phyloP scores from a whole-genome alignment of 2,329 filamentous ascomycete genomes.

The Clonostachys byssicola region DNA sequence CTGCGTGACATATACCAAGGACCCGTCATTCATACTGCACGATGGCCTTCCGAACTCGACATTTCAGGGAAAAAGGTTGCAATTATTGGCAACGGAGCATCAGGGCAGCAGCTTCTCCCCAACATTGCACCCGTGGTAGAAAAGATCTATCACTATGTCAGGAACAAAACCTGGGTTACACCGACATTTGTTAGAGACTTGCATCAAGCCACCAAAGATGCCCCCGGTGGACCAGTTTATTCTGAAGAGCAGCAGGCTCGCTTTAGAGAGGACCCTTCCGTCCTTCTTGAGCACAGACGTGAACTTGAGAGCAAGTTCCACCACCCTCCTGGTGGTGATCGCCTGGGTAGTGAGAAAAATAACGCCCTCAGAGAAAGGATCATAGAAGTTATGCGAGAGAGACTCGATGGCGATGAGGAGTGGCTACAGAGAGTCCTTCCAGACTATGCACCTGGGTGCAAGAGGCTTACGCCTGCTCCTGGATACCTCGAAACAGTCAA shows the following conservation, averaged over 20 bases:
- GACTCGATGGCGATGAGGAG: slow-evolving; percentile 49
- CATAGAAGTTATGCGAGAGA: slow-evolving; percentile 42
- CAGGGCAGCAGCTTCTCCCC: slow-evolving; percentile 52
- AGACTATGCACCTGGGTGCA: slow-evolving; percentile 60
- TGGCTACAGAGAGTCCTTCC: slow-evolving; percentile 53
- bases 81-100: slow-evolving; percentile 60
- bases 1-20: slow-evolving; percentile 36
- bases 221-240: slow-evolving; percentile 1
- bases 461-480: slow-evolving; percentile 60
- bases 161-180: slow-evolving; percentile 65
- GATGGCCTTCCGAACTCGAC: slow-evolving; percentile 52
- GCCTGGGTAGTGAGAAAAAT: background rate
- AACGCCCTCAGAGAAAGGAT: slow-evolving; percentile 30
- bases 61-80: slow-evolving; percentile 44
- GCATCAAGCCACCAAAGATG: background rate
- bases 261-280: slow-evolving; percentile 54
- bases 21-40: slow-evolving; percentile 52
- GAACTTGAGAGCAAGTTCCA: background rate
- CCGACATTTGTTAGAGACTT: slow-evolving; percentile 27
- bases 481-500: slow-evolving; percentile 64
- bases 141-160: slow-evolving; percentile 59
- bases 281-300: slow-evolving; percentile 52
- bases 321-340: slow-evolving; percentile 7
- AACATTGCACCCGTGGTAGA: slow-evolving; percentile 43
- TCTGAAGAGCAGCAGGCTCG: slow-evolving; percentile 31